Evolutionary conservation across 176 grass and related monocot species (phyloP).

Genomic region (Carex pumila): DNA sequence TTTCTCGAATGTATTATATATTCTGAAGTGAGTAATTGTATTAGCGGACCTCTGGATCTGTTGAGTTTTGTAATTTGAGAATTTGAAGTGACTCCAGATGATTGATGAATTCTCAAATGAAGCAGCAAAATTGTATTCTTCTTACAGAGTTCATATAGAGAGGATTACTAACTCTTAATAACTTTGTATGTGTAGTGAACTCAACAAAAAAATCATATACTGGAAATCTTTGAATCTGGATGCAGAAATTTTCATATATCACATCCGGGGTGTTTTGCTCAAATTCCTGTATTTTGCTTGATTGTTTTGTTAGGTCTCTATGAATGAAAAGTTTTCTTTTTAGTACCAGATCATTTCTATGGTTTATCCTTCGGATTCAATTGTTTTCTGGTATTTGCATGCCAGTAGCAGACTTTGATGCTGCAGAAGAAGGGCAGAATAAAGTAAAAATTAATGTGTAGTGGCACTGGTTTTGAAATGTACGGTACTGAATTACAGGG

Average conservation of each 20-base stretch:
- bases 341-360: not conserved
- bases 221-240: not conserved
- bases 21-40: not conserved
- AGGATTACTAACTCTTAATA: not conserved
- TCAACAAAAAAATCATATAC: not conserved
- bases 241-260: not conserved
- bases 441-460: too few relatives aligned
- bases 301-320: not conserved
- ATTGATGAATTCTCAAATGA: constrained; percentile 1
- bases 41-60: not conserved
- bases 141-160: not conserved
- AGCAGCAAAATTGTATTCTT: not conserved
- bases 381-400: not conserved
- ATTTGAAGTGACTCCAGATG: not conserved
- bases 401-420: not conserved
- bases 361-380: too few relatives aligned
- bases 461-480: not conserved
- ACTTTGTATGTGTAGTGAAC: not conserved
- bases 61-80: not conserved
- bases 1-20: not conserved
- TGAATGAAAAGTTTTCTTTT: not conserved
- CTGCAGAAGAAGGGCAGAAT: not conserved
- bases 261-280: not conserved
- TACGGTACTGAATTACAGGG: not conserved
- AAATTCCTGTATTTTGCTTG: not conserved